Conservation (phyloP, 1,139 yeast genomes). For the Geotrichum fermentans region DNA sequence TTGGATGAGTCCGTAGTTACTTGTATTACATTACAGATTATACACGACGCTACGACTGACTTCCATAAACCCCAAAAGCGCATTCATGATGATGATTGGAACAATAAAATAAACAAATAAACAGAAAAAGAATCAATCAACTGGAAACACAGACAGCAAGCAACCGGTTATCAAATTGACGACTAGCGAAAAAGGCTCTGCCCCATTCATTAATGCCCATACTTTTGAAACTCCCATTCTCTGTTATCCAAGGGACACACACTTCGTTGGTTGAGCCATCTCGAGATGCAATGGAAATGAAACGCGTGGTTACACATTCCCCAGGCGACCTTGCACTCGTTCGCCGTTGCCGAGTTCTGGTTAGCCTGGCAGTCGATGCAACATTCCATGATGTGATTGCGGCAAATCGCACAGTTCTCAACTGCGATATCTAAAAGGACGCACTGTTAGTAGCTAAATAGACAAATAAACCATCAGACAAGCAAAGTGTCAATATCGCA, state of each 20-base stretch:
- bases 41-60: too few species aligned
- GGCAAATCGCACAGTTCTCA: slow-evolving; percentile 96
- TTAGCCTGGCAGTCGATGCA: slow-evolving; percentile 95
- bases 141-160: too few species aligned
- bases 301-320: slow-evolving; percentile 94
- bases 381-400: slow-evolving; percentile 97
- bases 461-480: too few species aligned
- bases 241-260: slow-evolving; percentile 96
- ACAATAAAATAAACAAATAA: too few species aligned
- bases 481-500: too few species aligned
- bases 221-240: slow-evolving; percentile 76
- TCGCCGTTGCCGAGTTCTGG: slow-evolving; percentile 59
- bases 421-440: slow-evolving; percentile 60
- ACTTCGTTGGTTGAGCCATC: slow-evolving; percentile 96
- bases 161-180: too few species aligned
- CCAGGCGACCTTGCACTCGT: slow-evolving; percentile 95
- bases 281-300: slow-evolving; percentile 90
- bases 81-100: too few species aligned
- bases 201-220: slow-evolving; percentile 49
- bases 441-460: slow-evolving; percentile 11
- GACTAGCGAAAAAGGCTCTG: too few species aligned
- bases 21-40: too few species aligned
- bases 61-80: too few species aligned
- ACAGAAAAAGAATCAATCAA: too few species aligned
- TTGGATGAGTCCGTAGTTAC: too few species aligned